Base-by-base conservation (phyloP, 1,284 basidiomycete genomes). In the Puccinia hordei region DNA sequence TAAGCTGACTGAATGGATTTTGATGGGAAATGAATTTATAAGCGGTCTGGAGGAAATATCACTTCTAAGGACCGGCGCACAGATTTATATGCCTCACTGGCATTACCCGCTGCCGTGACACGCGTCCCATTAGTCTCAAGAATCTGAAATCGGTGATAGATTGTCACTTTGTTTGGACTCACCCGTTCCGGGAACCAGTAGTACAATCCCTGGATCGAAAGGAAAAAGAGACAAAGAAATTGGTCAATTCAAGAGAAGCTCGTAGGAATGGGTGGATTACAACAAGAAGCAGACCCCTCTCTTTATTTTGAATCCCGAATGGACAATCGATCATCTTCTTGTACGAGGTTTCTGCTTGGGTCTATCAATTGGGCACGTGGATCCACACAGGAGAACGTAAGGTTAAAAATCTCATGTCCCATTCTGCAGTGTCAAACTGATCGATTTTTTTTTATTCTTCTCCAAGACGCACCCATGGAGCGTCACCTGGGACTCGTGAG, bases 151-250 rank as follows among this genome's bases (percentile, higher is more conserved):
- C 33, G 57, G 30, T 12, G 15, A 59, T 59, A 17, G 15, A 12
- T 59, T 15, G 1, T 12, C 10, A 27, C 24, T 59, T 27, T 30
- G 30, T 17, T 59, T 33, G 1, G 30, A 59, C 75, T 57, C 27
- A 78, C 75, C 65, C 41, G 75, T 78, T 4, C 75, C 61, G 30
- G 75, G 75, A 44, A 78, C 75, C 15, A 78, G 46, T 9, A 78
- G 38, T 12, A 78, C 63, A 41, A 69, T 78, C 41, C 75, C 75
- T 78, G 38, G 3, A 30, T 53, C n/a, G 2, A 22, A 53, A 5
- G 30, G 2, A 71, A 17, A 24, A 33, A 2, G 12, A 41, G 12
- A 41, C 6, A 4, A 41, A 41, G n/a, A 12, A 41, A 41, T 30
- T 27, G 2, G 57, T 59, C 57, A 59, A 59, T 17, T 57, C 17